phyloP scores from a whole-genome alignment of 495 filamentous ascomycete genomes.

The Recurvomyces mirabilis region DNA sequence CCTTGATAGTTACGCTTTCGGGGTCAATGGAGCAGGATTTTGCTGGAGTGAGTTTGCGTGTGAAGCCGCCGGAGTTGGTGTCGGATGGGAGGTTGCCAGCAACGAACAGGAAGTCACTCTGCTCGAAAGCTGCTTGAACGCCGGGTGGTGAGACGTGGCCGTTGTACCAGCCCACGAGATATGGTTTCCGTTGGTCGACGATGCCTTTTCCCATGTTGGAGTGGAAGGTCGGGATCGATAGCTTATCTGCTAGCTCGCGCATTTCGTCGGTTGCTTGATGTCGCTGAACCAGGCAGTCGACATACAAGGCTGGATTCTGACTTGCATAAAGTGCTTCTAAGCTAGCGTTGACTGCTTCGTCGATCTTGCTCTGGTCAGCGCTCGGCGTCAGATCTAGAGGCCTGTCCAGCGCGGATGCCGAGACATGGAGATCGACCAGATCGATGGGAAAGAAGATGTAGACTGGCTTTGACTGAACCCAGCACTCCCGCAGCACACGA shows the following conservation, averaged over 20 bases:
- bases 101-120: slow-evolving; percentile 25
- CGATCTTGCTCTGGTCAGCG: slow-evolving; percentile 21
- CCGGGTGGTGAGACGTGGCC: slow-evolving; percentile 23
- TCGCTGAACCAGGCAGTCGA: slow-evolving; percentile 28
- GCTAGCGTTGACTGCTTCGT: slow-evolving; percentile 24
- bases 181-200: slow-evolving; percentile 27
- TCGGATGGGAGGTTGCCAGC: slow-evolving; percentile 28
- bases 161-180: slow-evolving; percentile 30
- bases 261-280: slow-evolving; percentile 24
- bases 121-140: slow-evolving; percentile 15
- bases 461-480: slow-evolving; percentile 28
- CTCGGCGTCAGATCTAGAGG: slow-evolving; percentile 25
- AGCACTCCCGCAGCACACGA: slow-evolving; percentile 30
- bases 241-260: slow-evolving; percentile 21
- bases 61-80: slow-evolving; percentile 30
- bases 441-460: slow-evolving; percentile 35
- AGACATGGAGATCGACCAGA: slow-evolving; percentile 25
- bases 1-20: slow-evolving; percentile 15
- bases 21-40: slow-evolving; percentile 25
- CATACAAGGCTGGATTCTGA: slow-evolving; percentile 27
- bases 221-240: slow-evolving; percentile 23
- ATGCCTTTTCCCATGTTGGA: slow-evolving; percentile 30
- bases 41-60: slow-evolving; percentile 18
- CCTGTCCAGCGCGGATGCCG: slow-evolving; percentile 23
- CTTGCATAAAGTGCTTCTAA: slow-evolving; percentile 22